Evolutionary conservation across 2,329 filamentous ascomycete genomes (phyloP).

Genomic region (Colletotrichum sansevieriae): DNA sequence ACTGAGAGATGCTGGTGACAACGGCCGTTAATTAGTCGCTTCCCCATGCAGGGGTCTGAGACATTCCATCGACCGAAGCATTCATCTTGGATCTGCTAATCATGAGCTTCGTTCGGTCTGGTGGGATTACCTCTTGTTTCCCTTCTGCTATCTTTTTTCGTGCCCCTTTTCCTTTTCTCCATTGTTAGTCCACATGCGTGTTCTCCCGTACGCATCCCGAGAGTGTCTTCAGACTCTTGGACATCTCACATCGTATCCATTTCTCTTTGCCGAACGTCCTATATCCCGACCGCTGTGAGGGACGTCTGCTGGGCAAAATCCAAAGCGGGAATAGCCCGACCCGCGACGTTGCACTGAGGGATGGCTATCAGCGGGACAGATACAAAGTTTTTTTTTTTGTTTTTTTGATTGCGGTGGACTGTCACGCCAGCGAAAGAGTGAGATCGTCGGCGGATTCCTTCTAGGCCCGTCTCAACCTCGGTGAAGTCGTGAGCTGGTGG

Average conservation of each 20-base stretch:
- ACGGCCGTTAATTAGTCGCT: background rate
- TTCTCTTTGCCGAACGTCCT: background rate
- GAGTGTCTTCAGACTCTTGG: background rate
- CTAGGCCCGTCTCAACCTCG: conserved; percentile 5
- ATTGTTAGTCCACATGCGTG: no score
- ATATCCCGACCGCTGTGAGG: conserved; percentile 1
- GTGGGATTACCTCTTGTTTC: no score
- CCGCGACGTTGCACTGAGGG: conserved; percentile 1
- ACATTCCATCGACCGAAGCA: no score
- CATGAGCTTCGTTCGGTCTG: no score
- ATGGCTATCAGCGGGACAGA: conserved; percentile 5
- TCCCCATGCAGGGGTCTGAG: no score
- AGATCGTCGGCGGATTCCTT: conserved; percentile 10
- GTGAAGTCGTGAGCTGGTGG: background rate
- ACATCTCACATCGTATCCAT: background rate
- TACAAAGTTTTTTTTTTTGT: background rate
- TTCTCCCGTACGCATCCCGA: no score
- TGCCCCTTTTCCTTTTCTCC: no score
- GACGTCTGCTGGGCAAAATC: background rate
- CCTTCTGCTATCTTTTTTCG: no score
- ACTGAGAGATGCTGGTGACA: background rate
- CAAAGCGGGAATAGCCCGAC: background rate
- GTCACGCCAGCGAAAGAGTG: conserved; percentile 14
- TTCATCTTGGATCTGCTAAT: no score
- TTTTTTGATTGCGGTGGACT: conserved; percentile 11